Evolutionary conservation across 148 eudicot genomes (phyloP), one percentile per base, ranked within the genome.

Genomic region (Gaultheria prostrata): DNA sequence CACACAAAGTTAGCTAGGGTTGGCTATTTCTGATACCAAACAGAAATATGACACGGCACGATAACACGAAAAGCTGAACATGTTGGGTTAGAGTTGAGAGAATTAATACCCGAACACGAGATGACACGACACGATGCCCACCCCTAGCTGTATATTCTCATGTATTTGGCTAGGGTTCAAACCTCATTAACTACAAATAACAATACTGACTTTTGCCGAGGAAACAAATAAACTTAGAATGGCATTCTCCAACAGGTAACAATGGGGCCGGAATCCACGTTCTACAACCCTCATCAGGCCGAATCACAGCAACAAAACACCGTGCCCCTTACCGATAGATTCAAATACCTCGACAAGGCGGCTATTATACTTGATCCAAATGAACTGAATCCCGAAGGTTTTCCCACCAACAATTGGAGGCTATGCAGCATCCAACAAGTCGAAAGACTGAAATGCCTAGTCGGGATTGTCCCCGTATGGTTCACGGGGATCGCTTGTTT

Each of bases 341-440:
- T 92, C 35, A 90, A 74, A 54, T 95, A 82, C 82, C 80, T 94
- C 2, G 93, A 93, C 33, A 93, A 89, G 86, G 98, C 97, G 2
- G 90, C 95, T 11, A 9, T 91, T 54, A 87, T 94, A 1, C 43
- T 21, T 30, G 84, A 87, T 5, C 79, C 89, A 0, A 78, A 63
- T 70, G 98, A 95, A 80, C n/a, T 93, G 4, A 83, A 86, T 33
- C 0, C 43, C 3, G 73, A 86, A 48, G 96, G 93, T 0, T 2
- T 75, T 7, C 83, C 91, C 0, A 72, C 28, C 4, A 85, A 87
- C 80, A 86, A 76, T 48, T 94, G 97, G 97, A 78, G 88, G 30
- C 74, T 95, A 0, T 94, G 98, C 61, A 94, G 87, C 57, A 78
- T 95, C 1, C 92, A 93, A 77, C 97, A 93, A 85, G 98, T 95